These are phyloP conservation scores for Aspergillus conjunctus DNA, from an alignment of 495 filamentous ascomycete genomes.

Conservation along the genomic window DNA sequence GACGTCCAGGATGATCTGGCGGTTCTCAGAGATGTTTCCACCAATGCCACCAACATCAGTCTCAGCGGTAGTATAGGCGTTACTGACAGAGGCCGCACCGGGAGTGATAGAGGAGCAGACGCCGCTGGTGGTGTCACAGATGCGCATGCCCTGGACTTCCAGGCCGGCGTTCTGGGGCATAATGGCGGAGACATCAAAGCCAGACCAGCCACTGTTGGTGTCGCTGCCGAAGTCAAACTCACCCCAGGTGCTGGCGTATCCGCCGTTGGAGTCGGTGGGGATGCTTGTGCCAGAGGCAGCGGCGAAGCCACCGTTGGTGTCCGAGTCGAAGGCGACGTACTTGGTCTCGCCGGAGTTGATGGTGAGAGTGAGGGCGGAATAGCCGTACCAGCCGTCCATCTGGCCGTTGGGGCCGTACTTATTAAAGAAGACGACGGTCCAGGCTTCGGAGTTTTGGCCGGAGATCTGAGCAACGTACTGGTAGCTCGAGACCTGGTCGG, in stretches of 20 bases:
- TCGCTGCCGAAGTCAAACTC: slow-evolving; percentile 45
- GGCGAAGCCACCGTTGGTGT: slow-evolving; percentile 46
- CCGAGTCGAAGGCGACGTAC: slow-evolving; percentile 50
- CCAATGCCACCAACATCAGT: slow-evolving; percentile 43
- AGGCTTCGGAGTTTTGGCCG: slow-evolving; percentile 39
- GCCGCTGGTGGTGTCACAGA: slow-evolving; percentile 31
- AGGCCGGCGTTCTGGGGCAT: slow-evolving; percentile 36
- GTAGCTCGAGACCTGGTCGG: slow-evolving; percentile 38
- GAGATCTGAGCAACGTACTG: slow-evolving; percentile 51
- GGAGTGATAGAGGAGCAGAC: slow-evolving; percentile 39
- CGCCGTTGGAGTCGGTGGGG: slow-evolving; percentile 36
- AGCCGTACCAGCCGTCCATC: slow-evolving; percentile 45
- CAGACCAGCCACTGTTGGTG: slow-evolving; percentile 42
- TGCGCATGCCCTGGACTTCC: slow-evolving; percentile 38
- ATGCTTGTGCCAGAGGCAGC: slow-evolving; percentile 36
- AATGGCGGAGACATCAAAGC: slow-evolving; percentile 48
- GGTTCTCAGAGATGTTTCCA: slow-evolving; percentile 36
- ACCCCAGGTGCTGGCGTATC: slow-evolving; percentile 47
- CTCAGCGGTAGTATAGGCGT: slow-evolving; percentile 42
- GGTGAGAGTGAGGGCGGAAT: slow-evolving; percentile 43
- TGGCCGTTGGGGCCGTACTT: slow-evolving; percentile 46
- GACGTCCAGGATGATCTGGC: slow-evolving; percentile 13
- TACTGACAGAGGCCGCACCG: slow-evolving; percentile 31
- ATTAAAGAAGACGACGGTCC: slow-evolving; percentile 55
- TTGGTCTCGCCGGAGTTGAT: slow-evolving; percentile 44